Conservation (phyloP, 441 rosid species). For the Flueggea neowawraea region DNA sequence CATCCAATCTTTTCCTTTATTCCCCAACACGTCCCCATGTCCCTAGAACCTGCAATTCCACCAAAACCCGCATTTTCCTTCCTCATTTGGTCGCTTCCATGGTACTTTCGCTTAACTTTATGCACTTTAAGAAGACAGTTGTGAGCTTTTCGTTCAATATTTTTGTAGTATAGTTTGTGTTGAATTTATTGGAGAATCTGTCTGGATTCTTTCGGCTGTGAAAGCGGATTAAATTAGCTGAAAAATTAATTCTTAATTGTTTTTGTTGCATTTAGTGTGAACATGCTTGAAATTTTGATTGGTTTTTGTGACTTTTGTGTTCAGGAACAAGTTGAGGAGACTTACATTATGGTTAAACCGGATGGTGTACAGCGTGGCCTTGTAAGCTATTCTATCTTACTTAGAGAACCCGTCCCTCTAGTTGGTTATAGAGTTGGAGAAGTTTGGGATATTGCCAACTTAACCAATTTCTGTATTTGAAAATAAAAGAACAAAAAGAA, state of each 20-base stretch:
- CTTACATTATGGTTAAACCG: conserved; percentile 92
- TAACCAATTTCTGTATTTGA: too few species aligned
- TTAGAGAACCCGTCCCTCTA: background rate
- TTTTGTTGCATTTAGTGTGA: background rate
- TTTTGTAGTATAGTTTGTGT: background rate
- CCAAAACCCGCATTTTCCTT: conserved; percentile 58
- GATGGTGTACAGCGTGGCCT: conserved; percentile 95
- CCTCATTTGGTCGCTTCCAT: conserved; percentile 81
- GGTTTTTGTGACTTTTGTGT: conserved; percentile 6
- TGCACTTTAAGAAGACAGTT: background rate
- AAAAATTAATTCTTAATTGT: background rate
- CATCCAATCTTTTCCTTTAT: conserved; percentile 44
- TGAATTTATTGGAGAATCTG: background rate
- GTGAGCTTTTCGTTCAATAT: background rate
- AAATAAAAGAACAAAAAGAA: too few species aligned
- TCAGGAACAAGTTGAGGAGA: conserved; percentile 77
- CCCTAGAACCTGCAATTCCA: conserved; percentile 27
- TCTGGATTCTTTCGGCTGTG: background rate
- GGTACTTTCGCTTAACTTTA: conserved; percentile 28
- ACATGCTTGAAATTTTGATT: background rate
- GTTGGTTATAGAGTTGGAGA: too few species aligned
- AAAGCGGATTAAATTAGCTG: background rate
- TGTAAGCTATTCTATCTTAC: conserved; percentile 38
- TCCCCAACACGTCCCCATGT: conserved; percentile 26
- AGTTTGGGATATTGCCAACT: background rate